Evolutionary conservation across 1,284 basidiomycete species (phyloP).

Genomic region (Cutaneotrichosporon sp.): DNA sequence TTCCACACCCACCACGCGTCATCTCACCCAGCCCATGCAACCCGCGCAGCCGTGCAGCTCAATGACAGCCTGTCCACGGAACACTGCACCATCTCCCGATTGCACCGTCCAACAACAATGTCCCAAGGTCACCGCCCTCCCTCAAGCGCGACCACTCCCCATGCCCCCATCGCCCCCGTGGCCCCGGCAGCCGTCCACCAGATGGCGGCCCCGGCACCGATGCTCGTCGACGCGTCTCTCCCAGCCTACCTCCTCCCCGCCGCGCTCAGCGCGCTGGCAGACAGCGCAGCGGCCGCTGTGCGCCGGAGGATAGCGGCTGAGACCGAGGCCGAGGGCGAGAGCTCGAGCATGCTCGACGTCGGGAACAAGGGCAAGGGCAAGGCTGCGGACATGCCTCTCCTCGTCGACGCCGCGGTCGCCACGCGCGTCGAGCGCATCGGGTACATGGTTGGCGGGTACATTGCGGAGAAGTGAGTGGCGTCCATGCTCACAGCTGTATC

Average conservation of each 20-base stretch:
- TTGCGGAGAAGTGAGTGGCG: conserved; percentile 72
- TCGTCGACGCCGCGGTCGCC: conserved; percentile 70
- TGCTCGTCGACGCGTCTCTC: conserved; percentile 67
- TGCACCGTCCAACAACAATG: conserved; percentile 27
- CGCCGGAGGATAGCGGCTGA: conserved; percentile 52
- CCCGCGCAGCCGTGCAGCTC: too few species aligned
- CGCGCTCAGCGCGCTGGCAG: conserved; percentile 68
- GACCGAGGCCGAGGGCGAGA: conserved; percentile 29
- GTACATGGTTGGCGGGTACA: conserved; percentile 78
- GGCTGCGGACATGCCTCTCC: conserved; percentile 58
- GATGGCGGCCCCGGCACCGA: conserved; percentile 50
- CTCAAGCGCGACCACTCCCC: conserved; percentile 35
- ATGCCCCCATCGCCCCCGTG: conserved; percentile 36
- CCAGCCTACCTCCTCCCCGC: conserved; percentile 86
- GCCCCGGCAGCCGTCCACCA: conserved; percentile 44
- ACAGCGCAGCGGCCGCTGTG: conserved; percentile 69
- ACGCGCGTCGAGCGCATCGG: conserved; percentile 78
- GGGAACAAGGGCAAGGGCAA: conserved; percentile 36
- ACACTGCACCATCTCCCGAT: not conserved
- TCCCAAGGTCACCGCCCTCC: conserved; percentile 37
- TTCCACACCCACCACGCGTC: not conserved
- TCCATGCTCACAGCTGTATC: too few species aligned
- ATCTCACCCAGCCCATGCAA: too few species aligned
- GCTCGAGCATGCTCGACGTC: conserved; percentile 20
- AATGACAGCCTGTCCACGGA: too few species aligned